phyloP scores from a whole-genome alignment of 768 basidiomycete species.

The Mycena albidolilacea region DNA sequence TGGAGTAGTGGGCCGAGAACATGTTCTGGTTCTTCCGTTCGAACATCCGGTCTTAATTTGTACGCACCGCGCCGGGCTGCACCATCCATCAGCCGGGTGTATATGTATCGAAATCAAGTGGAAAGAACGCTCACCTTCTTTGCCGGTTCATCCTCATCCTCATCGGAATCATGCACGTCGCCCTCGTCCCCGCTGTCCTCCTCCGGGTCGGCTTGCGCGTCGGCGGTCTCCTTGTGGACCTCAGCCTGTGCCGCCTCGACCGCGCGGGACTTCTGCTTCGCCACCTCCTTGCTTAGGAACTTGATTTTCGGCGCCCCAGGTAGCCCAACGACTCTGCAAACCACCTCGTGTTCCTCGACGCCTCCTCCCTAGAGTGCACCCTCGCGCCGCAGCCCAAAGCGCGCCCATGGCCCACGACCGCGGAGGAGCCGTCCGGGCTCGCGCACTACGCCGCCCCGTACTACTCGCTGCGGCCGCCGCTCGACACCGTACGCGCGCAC shows the following conservation, averaged over 20 bases:
- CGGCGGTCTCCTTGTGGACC: slow-evolving; percentile 42
- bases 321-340: slow-evolving; percentile 91
- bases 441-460: slow-evolving; percentile 79
- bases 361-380: slow-evolving; percentile 78
- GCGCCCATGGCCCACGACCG: slow-evolving; percentile 73
- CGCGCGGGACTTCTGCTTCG: slow-evolving; percentile 72
- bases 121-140: slow-evolving; percentile 58
- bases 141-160: slow-evolving; percentile 42
- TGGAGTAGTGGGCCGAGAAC: slow-evolving; percentile 90
- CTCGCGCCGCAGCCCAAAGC: slow-evolving; percentile 68
- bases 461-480: slow-evolving; percentile 78
- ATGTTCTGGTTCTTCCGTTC: slow-evolving; percentile 95
- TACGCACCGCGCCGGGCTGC: slow-evolving; percentile 64
- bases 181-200: slow-evolving; percentile 40
- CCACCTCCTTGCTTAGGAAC: slow-evolving; percentile 77
- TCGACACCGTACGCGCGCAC: slow-evolving; percentile 81
- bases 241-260: slow-evolving; percentile 54
- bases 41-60: slow-evolving; percentile 99
- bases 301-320: slow-evolving; percentile 98
- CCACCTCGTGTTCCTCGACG: slow-evolving; percentile 79
- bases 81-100: slow-evolving; percentile 1
- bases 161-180: slow-evolving; percentile 35
- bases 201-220: slow-evolving; percentile 28
- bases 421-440: slow-evolving; percentile 77
- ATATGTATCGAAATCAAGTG: background rate